Base-by-base conservation (phyloP, 163 green algal genomes). In the Scenedesmus sp. region DNA sequence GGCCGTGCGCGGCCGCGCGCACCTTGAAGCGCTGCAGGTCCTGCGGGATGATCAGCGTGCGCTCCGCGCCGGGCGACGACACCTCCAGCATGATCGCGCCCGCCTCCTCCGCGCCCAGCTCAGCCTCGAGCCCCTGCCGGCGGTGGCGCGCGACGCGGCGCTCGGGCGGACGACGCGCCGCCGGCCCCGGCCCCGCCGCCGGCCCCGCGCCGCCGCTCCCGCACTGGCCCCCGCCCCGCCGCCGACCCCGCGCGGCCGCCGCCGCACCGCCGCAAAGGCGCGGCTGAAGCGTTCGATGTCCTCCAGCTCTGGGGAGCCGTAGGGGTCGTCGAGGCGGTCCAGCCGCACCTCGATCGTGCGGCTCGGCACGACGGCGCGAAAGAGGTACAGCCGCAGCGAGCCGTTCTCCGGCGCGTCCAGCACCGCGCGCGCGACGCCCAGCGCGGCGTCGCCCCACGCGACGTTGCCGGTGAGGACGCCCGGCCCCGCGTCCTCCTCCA, bases 201-300 rank as follows among this genome's bases (percentile, higher is more conserved):
- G 54, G n/a, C n/a, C n/a, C n/a, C n/a, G n/a, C n/a, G n/a, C n/a
- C n/a, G n/a, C n/a, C n/a, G n/a, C n/a, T n/a, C n/a, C n/a, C n/a
- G n/a, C n/a, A n/a, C n/a, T n/a, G n/a, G n/a, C n/a, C n/a, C n/a
- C n/a, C n/a, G n/a, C n/a, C n/a, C n/a, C n/a, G n/a, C n/a, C n/a
- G n/a, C n/a, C n/a, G n/a, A n/a, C n/a, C n/a, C n/a, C n/a, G n/a
- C n/a, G n/a, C n/a, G n/a, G n/a, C n/a, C n/a, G n/a, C n/a, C n/a
- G n/a, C n/a, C 15, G 20, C 54, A 63, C 45, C 24, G 65, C 51
- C 26, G 44, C 33, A 17, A 84, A 15, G 0, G 34, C 74, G 34
- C 85, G 45, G 47, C 78, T 81, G 77, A 91, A 91, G n/a, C 76
- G 65, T 51, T 91, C 85, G 28, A 92, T 90, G 77, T 92, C 86